Base-by-base conservation (phyloP, 2,329 filamentous ascomycete genomes). In the Penicillium thymicola region DNA sequence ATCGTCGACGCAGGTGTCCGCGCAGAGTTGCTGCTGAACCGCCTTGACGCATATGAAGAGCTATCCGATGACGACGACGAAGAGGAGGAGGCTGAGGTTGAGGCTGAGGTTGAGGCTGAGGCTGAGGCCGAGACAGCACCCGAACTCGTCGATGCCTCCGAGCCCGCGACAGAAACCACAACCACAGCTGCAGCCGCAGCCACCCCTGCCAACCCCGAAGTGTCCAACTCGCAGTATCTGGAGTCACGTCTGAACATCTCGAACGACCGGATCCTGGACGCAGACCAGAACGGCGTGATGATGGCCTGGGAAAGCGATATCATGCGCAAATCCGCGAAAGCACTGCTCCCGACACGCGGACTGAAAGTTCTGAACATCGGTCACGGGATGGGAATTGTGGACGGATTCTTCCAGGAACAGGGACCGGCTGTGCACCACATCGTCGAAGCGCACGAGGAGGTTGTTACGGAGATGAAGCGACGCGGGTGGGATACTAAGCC, bases 231-330 rank as follows among this genome's bases (percentile, higher is more conserved):
- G 44, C 81, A 84, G 40, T 92, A 92, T 69, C 83, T 93, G 44
- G 81, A 83, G 46, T 89, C 87, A 0, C 77, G 81, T 27, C 78
- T 91, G 23, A 86, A 82, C 14, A 88, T 89, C 73, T 80, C 82
- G 47, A 78, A 82, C 55, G 82, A 82, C 61, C 87, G 87, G 58
- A 82, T 94, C 2, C 81, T 94, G 7, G 90, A 94, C 69, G 81
- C 84, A 4, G 84, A 86, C 61, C 82, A 85, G 59, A 96, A 96
- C 71, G 90, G 89, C 51, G 89, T 96, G 44, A 96, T 96, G 91
- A 96, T 96, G 91, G 83, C 87, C 38, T 96, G 91, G 91, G 91
- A 96, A 74, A 89, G 87, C 2, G 85, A 87, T 62, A 94, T 96
- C 65, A 96, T 96, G 91, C 83, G 83, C 58, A 82, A 84, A 49